phyloP scores from a whole-genome alignment of 2,329 filamentous ascomycete genomes.

The Talaromyces sp. region DNA sequence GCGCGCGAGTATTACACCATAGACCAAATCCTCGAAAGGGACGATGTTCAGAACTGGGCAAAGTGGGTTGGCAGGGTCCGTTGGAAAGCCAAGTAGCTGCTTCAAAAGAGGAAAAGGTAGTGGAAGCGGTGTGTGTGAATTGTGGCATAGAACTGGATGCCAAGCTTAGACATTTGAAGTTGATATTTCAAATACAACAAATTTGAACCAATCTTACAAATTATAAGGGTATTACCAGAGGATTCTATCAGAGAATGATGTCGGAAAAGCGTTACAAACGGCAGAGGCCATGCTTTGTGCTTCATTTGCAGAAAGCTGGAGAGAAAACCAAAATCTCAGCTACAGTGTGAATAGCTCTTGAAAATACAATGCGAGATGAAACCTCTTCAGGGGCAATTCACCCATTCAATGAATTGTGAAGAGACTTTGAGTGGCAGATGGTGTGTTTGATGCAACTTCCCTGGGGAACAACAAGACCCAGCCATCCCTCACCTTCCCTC shows the following conservation, averaged over 20 bases:
- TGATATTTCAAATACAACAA: not conserved
- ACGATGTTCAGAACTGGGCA: conserved; percentile 66
- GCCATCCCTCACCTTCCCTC: not conserved
- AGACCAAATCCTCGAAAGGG: conserved; percentile 61
- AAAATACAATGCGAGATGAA: not conserved
- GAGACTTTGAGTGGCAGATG: not conserved
- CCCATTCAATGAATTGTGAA: not conserved
- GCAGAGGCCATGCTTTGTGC: not conserved
- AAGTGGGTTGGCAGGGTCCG: conserved; percentile 66
- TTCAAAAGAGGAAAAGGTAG: not conserved
- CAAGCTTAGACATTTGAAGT: not conserved
- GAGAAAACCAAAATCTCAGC: not conserved
- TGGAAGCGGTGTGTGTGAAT: not conserved
- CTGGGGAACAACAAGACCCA: not conserved
- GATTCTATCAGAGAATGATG: not conserved
- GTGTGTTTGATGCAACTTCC: not conserved
- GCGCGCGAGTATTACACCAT: conserved; percentile 68
- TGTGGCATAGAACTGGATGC: not conserved
- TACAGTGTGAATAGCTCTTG: not conserved
- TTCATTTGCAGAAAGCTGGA: not conserved
- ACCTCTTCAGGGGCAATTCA: not conserved
- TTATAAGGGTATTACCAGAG: not conserved
- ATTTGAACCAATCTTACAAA: not conserved
- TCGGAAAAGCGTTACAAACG: not conserved
- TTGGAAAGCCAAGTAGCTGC: conserved; percentile 58